Conservation (phyloP, 768 basidiomycete species). For the Amyloporia xantha region DNA sequence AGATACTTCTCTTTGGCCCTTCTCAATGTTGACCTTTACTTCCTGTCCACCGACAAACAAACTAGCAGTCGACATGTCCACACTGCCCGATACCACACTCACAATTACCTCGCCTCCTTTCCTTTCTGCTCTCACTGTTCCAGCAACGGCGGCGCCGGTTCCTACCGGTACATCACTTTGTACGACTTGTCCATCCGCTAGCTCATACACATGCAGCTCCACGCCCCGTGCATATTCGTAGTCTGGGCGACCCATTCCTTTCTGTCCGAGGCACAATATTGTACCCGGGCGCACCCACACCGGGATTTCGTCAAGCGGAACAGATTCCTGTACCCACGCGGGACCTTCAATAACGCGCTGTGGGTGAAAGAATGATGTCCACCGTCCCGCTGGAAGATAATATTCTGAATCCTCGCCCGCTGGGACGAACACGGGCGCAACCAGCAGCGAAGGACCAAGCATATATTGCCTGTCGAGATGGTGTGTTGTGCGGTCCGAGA, state of each 20-base stretch:
- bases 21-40: not conserved
- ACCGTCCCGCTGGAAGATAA: conserved; percentile 52
- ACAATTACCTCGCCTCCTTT: conserved; percentile 24
- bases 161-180: conserved; percentile 38
- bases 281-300: conserved; percentile 59
- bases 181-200: conserved; percentile 35
- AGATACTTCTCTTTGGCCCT: conserved; percentile 7
- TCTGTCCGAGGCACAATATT: conserved; percentile 53
- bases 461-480: conserved; percentile 55
- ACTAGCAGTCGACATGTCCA: conserved; percentile 11
- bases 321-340: conserved; percentile 52
- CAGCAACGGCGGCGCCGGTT: conserved; percentile 35
- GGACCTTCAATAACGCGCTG: conserved; percentile 51
- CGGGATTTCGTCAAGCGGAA: conserved; percentile 58
- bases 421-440: conserved; percentile 56
- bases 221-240: conserved; percentile 47
- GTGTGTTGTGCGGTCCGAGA: conserved; percentile 52
- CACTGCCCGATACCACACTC: conserved; percentile 8
- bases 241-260: conserved; percentile 46
- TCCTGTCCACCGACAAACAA: conserved; percentile 9
- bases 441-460: conserved; percentile 51
- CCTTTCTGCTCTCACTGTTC: conserved; percentile 32
- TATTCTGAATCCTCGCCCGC: conserved; percentile 49
- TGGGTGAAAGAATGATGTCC: conserved; percentile 56
- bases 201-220: conserved; percentile 48